Evolutionary conservation across 202 grass and related monocot species (phyloP).

Genomic region (Elaeis oleifera): DNA sequence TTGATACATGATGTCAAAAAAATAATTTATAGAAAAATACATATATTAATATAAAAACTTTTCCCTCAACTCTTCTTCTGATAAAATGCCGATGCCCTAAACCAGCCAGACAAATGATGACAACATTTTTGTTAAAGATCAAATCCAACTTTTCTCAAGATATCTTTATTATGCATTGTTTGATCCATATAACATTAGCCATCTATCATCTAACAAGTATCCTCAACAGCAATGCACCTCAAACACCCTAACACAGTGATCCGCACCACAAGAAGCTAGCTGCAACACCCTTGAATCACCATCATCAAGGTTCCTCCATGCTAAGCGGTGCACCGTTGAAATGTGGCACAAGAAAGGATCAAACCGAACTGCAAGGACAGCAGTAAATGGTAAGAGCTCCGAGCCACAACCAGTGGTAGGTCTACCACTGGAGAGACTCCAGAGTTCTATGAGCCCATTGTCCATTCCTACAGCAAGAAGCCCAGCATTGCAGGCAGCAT

Average conservation of each 20-base stretch:
- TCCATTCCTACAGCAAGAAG: constrained; percentile 79
- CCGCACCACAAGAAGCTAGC: constrained; percentile 87
- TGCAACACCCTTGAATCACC: constrained; percentile 32
- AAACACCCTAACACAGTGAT: constrained; percentile 84
- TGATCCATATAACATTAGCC: too few species aligned
- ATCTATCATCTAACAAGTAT: neutral
- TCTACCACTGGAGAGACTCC: constrained; percentile 46
- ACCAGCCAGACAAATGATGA: too few species aligned
- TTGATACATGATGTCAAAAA: too few species aligned
- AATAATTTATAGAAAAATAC: too few species aligned
- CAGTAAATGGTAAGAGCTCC: constrained; percentile 22
- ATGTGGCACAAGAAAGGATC: constrained; percentile 70
- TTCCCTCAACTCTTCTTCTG: too few species aligned
- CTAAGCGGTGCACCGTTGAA: constrained; percentile 59
- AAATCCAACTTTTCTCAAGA: too few species aligned
- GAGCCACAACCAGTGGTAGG: neutral
- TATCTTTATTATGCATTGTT: too few species aligned
- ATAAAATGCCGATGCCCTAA: too few species aligned
- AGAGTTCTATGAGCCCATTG: constrained; percentile 83
- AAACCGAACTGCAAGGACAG: constrained; percentile 42
- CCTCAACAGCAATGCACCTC: constrained; percentile 32
- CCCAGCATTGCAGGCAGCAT: constrained; percentile 41
- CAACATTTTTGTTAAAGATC: too few species aligned
- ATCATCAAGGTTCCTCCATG: constrained; percentile 38
- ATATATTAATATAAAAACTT: too few species aligned